phyloP scores from a whole-genome alignment of 2,329 filamentous ascomycete genomes.

The Fusarium buxicola region DNA sequence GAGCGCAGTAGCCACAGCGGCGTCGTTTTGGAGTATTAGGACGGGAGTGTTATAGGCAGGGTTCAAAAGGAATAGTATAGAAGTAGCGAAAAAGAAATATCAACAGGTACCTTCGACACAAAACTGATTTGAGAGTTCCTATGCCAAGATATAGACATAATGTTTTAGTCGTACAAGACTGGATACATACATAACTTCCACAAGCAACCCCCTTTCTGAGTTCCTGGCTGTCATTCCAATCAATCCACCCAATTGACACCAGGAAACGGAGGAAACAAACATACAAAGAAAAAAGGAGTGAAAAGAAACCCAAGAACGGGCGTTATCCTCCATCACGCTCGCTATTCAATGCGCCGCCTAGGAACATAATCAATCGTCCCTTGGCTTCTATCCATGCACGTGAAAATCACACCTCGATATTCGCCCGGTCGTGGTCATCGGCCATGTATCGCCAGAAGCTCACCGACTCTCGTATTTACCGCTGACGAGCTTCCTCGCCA shows the following conservation, averaged over 20 bases:
- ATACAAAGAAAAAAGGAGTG: conserved; percentile 32
- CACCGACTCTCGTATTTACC: conserved; percentile 76
- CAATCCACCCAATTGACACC: conserved; percentile 14
- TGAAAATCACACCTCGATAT: conserved; percentile 7
- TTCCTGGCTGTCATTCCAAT: conserved; percentile 15
- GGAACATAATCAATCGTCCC: conserved; percentile 47
- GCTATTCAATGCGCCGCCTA: conserved; percentile 47
- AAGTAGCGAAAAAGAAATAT: conserved; percentile 19
- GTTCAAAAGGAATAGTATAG: conserved; percentile 20
- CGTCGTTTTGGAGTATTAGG: conserved; percentile 27
- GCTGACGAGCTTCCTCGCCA: conserved; percentile 74
- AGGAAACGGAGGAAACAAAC: conserved; percentile 25
- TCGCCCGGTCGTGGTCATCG: not conserved
- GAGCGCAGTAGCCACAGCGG: not conserved
- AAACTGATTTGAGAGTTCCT: not conserved
- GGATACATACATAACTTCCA: conserved; percentile 8
- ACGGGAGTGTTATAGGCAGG: conserved; percentile 7
- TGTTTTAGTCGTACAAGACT: conserved; percentile 32
- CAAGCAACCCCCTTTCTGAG: conserved; percentile 4
- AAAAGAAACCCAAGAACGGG: conserved; percentile 30
- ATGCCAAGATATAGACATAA: conserved; percentile 29
- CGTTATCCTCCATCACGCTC: conserved; percentile 43
- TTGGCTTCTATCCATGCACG: conserved; percentile 37
- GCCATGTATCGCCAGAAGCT: conserved; percentile 14
- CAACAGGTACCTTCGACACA: conserved; percentile 11